Percentiles rank a stretch among this genome's conserved stretches.
Conservation (phyloP, 2,329 filamentous ascomycete genomes). For the Bipolaris zeicola region DNA sequence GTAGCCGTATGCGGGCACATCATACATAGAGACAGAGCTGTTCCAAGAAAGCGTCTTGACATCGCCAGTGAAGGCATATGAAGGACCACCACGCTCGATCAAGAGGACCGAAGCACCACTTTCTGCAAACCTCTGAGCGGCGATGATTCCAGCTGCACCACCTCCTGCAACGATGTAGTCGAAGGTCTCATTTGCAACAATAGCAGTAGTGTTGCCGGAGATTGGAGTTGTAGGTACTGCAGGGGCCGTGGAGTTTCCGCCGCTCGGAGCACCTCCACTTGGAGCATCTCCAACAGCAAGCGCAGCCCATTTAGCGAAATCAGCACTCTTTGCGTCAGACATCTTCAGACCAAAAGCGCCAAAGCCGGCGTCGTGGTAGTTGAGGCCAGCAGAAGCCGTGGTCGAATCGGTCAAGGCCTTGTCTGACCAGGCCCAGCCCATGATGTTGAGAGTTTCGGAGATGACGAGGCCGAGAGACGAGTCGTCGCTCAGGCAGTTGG, state of each 20-base stretch:
- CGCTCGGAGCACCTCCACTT: slow-evolving; percentile 16
- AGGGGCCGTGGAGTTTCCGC: slow-evolving; percentile 35
- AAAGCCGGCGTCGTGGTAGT: slow-evolving; percentile 42
- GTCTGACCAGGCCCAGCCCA: slow-evolving; percentile 42
- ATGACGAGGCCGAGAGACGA: slow-evolving; percentile 27
- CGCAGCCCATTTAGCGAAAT: slow-evolving; percentile 45
- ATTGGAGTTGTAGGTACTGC: slow-evolving; percentile 22
- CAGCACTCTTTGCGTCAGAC: slow-evolving; percentile 37
- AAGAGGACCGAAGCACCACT: slow-evolving; percentile 68
- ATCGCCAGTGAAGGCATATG: slow-evolving; percentile 37
- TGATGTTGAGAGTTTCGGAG: slow-evolving; percentile 32
- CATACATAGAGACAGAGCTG: slow-evolving; percentile 44
- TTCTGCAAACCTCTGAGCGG: slow-evolving; percentile 64
- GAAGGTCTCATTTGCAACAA: slow-evolving; percentile 51
- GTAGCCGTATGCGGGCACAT: slow-evolving; percentile 46
- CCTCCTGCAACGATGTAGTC: slow-evolving; percentile 69
- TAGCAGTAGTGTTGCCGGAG: slow-evolving; percentile 42
- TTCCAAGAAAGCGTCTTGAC: slow-evolving; percentile 42
- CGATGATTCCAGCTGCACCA: slow-evolving; percentile 65
- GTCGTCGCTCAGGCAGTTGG: slow-evolving; percentile 41
- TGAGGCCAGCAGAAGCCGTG: slow-evolving; percentile 28
- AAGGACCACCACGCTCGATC: slow-evolving; percentile 51
- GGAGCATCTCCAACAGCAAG: slow-evolving; percentile 31
- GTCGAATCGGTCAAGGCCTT: slow-evolving; percentile 33
- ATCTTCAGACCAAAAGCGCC: slow-evolving; percentile 40